These are phyloP conservation scores for Xylaria flabelliformis DNA, from an alignment of 495 filamentous ascomycete species.

Conservation along the genomic window DNA sequence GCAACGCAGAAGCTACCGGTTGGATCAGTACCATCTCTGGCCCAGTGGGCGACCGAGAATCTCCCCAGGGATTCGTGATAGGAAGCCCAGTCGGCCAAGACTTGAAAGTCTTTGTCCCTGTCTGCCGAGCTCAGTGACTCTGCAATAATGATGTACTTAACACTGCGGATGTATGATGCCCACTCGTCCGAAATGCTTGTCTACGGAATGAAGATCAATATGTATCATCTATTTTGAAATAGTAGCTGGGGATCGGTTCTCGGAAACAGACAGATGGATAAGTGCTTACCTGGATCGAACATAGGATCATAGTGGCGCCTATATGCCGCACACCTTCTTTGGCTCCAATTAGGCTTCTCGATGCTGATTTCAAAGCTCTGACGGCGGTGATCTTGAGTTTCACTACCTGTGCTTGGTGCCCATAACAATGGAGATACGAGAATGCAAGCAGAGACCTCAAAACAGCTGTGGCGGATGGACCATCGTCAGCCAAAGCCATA, in stretches of 20 bases:
- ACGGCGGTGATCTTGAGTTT: constrained; percentile 36
- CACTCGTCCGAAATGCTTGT: constrained; percentile 37
- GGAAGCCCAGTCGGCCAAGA: constrained; percentile 46
- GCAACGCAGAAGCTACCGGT: background rate
- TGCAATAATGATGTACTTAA: constrained; percentile 36
- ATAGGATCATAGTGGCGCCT: constrained; percentile 46
- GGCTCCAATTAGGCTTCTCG: constrained; percentile 23
- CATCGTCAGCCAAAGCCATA: constrained; percentile 34
- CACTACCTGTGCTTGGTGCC: constrained; percentile 36
- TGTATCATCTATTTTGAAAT: background rate
- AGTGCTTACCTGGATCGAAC: constrained; percentile 19
- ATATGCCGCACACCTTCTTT: constrained; percentile 43
- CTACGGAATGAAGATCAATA: constrained; percentile 18
- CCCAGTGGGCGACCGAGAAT: background rate
- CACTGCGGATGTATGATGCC: constrained; percentile 37
- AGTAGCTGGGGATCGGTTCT: background rate
- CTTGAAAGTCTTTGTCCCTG: constrained; percentile 28
- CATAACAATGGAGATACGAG: constrained; percentile 41
- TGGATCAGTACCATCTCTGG: background rate
- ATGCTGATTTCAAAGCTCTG: constrained; percentile 34
- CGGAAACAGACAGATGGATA: background rate
- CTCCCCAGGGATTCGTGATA: constrained; percentile 36
- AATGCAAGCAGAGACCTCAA: constrained; percentile 40
- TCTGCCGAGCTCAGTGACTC: constrained; percentile 5
- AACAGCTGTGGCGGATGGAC: constrained; percentile 32